Evolutionary conservation across 2,329 filamentous ascomycete species (phyloP), one percentile per base, ranked within the genome.

Genomic region (Ceratocystis diversiconidia): DNA sequence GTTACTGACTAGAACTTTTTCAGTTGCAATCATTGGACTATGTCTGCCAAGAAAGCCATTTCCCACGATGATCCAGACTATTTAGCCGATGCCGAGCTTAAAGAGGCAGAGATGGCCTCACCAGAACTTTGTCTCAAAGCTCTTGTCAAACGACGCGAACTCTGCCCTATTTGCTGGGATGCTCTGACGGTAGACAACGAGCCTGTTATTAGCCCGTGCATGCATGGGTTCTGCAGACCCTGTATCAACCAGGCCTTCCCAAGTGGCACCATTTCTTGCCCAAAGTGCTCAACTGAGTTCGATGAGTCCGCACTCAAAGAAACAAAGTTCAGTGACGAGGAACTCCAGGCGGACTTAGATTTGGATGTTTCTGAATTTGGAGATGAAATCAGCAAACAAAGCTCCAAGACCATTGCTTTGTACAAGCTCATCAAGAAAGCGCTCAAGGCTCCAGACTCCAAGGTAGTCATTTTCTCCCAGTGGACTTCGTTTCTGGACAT

Each of bases 151-250:
- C 87, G 80, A 59, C 88, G 89, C 68, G 91, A 95, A 70, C 86
- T 92, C 67, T 96, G 92, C 71, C 80, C 89, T 0, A 82, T 96
- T 63, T 96, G 92, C 73, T 82, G 92, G 41, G 90, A 95, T 36
- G 76, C 78, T 0, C 78, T 92, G 2, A 63, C 48, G 17, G 28
- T 63, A n/a, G 44, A 63, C n/a, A 83, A 84, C 30, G 77, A 82
- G 2, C 89, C 91, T 0, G 84, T 94, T 63, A 95, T 96, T 70
- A 95, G 90, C 0, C 83, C 85, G 61, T 96, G 91, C 75, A 89
- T 88, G 30, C 91, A 96, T 73, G 79, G 85, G 1, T 96, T 91
- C 73, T 91, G 90, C 69, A 79, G 78, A 25, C 75, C 77, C 3
- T 96, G 92, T 73, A 90, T 96, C 2, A 62, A 12, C 5, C 48